phyloP scores from a whole-genome alignment of 2,329 filamentous ascomycete genomes.

The Penicillium sp. region DNA sequence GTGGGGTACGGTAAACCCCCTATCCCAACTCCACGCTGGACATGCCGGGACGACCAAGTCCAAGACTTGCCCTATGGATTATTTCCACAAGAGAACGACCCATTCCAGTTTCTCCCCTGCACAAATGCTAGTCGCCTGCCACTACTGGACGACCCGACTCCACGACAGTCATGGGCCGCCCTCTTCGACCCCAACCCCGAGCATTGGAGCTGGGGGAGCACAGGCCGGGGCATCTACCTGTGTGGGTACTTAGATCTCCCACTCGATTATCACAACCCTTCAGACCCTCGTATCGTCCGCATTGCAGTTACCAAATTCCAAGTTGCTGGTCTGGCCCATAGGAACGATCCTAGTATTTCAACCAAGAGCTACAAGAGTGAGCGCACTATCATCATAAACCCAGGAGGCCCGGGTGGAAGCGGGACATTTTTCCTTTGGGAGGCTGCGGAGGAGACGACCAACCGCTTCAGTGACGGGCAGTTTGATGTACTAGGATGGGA shows the following conservation, averaged over 20 bases:
- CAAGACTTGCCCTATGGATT: slow-evolving; percentile 2
- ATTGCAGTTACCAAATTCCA: slow-evolving; percentile 18
- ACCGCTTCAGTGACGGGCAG: slow-evolving; percentile 15
- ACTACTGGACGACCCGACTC: slow-evolving; percentile 10
- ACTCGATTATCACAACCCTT: slow-evolving; percentile 15
- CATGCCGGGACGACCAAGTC: not conserved
- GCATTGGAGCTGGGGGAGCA: slow-evolving; percentile 16
- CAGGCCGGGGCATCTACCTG: slow-evolving; percentile 14
- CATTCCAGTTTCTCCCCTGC: slow-evolving; percentile 16
- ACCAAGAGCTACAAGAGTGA: slow-evolving; percentile 8
- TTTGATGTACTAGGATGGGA: slow-evolving; percentile 19
- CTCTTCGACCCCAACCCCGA: slow-evolving; percentile 11
- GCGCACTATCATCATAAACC: slow-evolving; percentile 18
- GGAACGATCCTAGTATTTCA: not conserved
- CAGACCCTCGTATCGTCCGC: slow-evolving; percentile 15
- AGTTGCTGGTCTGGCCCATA: slow-evolving; percentile 8
- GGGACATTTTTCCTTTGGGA: slow-evolving; percentile 14
- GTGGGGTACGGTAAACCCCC: not conserved
- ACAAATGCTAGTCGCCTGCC: slow-evolving; percentile 13
- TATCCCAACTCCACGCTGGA: not conserved
- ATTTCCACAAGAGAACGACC: slow-evolving; percentile 10
- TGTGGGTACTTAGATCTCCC: slow-evolving; percentile 20
- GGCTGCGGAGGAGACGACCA: slow-evolving; percentile 12
- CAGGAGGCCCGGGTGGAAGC: slow-evolving; percentile 16
- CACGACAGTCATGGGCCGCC: slow-evolving; percentile 10